A percentile compares a stretch with the other conserved stretches of the same genome.
Evolutionary conservation across 208 protist genomes (phyloP).

Genomic region (Leishmania lainsoni): DNA sequence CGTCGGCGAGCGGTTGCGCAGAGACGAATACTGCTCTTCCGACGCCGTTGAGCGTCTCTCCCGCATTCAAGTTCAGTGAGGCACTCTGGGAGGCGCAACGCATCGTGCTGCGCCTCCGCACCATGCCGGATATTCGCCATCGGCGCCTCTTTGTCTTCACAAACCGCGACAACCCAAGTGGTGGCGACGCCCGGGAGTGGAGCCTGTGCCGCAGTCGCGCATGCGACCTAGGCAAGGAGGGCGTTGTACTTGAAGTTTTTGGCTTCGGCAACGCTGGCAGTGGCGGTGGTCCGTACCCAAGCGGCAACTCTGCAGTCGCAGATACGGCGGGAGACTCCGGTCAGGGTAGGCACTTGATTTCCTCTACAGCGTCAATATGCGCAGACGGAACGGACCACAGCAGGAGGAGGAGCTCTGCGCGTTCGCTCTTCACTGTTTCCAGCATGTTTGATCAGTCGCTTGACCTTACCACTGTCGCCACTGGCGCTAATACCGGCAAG

Average conservation of each 20-base stretch:
- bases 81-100: constrained; percentile 73
- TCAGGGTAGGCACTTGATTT: neutral
- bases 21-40: constrained; percentile 5
- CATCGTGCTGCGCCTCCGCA: constrained; percentile 51
- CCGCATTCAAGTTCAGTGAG: constrained; percentile 43
- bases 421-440: neutral
- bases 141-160: constrained; percentile 88
- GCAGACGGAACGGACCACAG: neutral
- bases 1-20: neutral
- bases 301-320: neutral
- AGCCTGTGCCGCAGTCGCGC: constrained; percentile 45
- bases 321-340: neutral
- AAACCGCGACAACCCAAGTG: constrained; percentile 71
- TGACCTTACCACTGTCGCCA: neutral
- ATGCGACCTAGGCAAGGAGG: constrained; percentile 49
- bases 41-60: neutral
- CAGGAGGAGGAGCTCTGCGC: neutral
- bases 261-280: constrained; percentile 30
- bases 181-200: constrained; percentile 33
- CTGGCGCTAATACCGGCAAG: neutral
- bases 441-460: neutral
- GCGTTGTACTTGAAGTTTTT: constrained; percentile 76
- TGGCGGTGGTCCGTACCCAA: neutral
- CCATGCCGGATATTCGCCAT: constrained; percentile 30
- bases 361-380: neutral